These are phyloP conservation scores for Saitoella complicata DNA, from an alignment of 805 yeast genomes.

Conservation along the genomic window DNA sequence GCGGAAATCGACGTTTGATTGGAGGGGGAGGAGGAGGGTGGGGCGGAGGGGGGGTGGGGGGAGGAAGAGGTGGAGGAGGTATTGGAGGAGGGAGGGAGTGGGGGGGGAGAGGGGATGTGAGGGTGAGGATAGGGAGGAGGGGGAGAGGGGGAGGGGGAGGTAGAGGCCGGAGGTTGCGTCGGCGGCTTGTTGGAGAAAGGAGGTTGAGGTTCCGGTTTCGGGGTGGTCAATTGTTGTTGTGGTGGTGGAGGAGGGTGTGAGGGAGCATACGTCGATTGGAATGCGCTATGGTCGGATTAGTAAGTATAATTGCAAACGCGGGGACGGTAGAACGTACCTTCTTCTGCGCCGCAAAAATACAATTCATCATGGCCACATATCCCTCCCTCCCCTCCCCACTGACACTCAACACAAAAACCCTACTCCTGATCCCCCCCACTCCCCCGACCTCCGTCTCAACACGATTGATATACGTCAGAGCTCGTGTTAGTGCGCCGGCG, in stretches of 20 bases:
- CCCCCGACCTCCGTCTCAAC: constrained; percentile 24
- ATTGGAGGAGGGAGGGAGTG: background rate
- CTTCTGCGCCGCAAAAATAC: constrained; percentile 91
- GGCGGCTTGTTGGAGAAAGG: constrained; percentile 80
- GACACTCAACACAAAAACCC: constrained; percentile 46
- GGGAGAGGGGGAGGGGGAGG: constrained; percentile 45
- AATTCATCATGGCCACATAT: constrained; percentile 86
- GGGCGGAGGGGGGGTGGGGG: constrained; percentile 71
- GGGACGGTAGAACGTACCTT: constrained; percentile 23
- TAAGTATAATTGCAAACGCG: background rate
- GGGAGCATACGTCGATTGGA: constrained; percentile 79
- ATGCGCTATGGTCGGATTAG: constrained; percentile 27
- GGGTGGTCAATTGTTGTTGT: too few species aligned
- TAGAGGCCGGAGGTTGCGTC: constrained; percentile 91
- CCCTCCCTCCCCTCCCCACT: constrained; percentile 63
- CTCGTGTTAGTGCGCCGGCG: constrained; percentile 68
- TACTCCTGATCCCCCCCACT: constrained; percentile 42
- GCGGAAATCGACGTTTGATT: constrained; percentile 74
- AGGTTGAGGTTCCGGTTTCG: too few species aligned
- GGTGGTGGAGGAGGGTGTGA: constrained; percentile 47
- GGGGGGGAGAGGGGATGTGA: constrained; percentile 30
- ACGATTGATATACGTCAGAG: constrained; percentile 60
- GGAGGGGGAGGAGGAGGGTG: constrained; percentile 66
- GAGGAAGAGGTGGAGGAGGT: constrained; percentile 39
- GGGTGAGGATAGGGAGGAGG: constrained; percentile 76